phyloP scores from a whole-genome alignment of 2,329 filamentous ascomycete genomes.

The Epichloe sp. region DNA sequence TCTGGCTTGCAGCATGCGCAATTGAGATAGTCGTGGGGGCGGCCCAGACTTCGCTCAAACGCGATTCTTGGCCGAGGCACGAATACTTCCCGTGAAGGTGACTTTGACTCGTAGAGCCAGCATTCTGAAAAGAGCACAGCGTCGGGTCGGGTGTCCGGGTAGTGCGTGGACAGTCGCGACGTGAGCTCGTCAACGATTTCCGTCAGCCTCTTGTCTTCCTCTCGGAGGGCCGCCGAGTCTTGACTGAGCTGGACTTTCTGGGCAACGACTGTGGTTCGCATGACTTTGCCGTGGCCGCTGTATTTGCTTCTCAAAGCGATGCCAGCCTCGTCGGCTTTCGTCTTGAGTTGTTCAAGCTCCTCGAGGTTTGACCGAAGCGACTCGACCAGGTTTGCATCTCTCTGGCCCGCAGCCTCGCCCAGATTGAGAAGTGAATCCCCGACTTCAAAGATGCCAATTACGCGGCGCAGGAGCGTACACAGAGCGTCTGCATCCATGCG shows the following conservation, averaged over 20 bases:
- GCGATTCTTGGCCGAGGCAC: conserved; percentile 57
- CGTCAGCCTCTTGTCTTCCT: conserved; percentile 59
- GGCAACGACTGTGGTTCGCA: conserved; percentile 66
- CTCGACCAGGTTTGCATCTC: conserved; percentile 18
- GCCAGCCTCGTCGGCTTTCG: conserved; percentile 29
- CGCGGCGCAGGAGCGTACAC: conserved; percentile 12
- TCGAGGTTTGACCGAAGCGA: conserved; percentile 28
- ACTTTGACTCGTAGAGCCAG: conserved; percentile 61
- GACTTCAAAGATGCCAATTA: conserved; percentile 17
- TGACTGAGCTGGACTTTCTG: conserved; percentile 71
- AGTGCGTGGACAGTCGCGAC: conserved; percentile 13
- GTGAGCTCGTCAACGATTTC: conserved; percentile 41
- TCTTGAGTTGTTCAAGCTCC: conserved; percentile 33
- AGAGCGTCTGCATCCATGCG: conserved; percentile 33
- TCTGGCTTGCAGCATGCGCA: conserved; percentile 52
- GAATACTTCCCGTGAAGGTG: conserved; percentile 61
- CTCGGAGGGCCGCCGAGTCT: conserved; percentile 56
- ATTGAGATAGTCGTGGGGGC: conserved; percentile 64
- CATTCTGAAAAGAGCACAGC: conserved; percentile 53
- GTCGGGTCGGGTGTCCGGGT: conserved; percentile 15
- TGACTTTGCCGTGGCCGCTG: conserved; percentile 53
- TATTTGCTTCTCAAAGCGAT: conserved; percentile 59
- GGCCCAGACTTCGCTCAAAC: conserved; percentile 57
- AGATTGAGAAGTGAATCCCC: conserved; percentile 26
- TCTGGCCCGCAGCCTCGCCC: conserved; percentile 16